These are phyloP conservation scores for Berkeleyomyces rouxiae DNA, from an alignment of 2,329 filamentous ascomycete species.

Conservation along the genomic window DNA sequence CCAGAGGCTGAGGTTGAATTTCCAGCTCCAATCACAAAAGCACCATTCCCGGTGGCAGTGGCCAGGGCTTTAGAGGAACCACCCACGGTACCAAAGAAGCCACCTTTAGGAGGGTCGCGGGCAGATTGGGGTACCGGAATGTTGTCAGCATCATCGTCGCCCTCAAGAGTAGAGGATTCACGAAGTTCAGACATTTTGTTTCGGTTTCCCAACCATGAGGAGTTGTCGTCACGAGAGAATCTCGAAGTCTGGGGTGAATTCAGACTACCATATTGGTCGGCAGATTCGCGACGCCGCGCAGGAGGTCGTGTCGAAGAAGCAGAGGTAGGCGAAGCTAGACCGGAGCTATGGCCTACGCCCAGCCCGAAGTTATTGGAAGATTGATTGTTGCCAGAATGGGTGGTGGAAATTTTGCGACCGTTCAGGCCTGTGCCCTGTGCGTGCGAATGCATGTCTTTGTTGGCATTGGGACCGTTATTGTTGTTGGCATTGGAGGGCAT, in stretches of 20 bases:
- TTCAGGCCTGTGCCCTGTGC: constrained; percentile 37
- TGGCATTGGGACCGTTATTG: constrained; percentile 2
- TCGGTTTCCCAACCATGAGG: constrained; percentile 41
- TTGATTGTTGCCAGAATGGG: constrained; percentile 44
- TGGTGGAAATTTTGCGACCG: constrained; percentile 69
- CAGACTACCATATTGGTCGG: constrained; percentile 41
- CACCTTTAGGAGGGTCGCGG: constrained; percentile 9
- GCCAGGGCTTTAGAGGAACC: constrained; percentile 1
- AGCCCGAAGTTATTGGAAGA: constrained; percentile 26
- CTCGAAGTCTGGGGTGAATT: constrained; percentile 46
- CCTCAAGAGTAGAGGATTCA: constrained; percentile 33
- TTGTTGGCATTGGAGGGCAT: constrained; percentile 53
- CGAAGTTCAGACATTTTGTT: constrained; percentile 18
- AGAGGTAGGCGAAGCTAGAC: constrained; percentile 18
- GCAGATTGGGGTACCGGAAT: constrained; percentile 15
- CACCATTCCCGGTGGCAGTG: constrained; percentile 1
- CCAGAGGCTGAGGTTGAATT: constrained; percentile 28
- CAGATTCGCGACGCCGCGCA: constrained; percentile 67
- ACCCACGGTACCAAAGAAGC: constrained; percentile 11
- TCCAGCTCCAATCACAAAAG: constrained; percentile 25
- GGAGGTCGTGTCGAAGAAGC: constrained; percentile 60
- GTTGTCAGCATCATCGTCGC: constrained; percentile 27
- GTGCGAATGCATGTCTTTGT: constrained; percentile 9
- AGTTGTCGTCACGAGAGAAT: constrained; percentile 44
- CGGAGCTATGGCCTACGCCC: constrained; percentile 30